Percentiles rank a stretch among this genome's conserved stretches.
These are phyloP conservation scores for Boletus huronensis DNA, from an alignment of 768 basidiomycete species.

Conservation along the genomic window DNA sequence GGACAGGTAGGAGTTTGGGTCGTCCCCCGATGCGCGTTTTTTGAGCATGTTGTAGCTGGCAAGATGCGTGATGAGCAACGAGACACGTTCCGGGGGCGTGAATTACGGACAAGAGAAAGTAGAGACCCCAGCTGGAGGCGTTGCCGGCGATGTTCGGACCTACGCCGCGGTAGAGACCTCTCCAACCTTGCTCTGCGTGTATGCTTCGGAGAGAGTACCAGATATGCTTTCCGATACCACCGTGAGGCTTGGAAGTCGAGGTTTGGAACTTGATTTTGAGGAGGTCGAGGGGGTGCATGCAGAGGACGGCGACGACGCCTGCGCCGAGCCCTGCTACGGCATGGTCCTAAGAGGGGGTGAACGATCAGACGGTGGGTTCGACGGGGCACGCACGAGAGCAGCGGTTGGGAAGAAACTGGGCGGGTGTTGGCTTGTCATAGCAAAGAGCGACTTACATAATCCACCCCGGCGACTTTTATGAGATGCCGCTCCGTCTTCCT, in stretches of 20 bases:
- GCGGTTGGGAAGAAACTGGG: conserved; percentile 43
- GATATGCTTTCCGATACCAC: conserved; percentile 68
- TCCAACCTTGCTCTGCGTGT: conserved; percentile 69
- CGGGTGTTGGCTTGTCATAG: conserved; percentile 29
- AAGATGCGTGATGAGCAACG: conserved; percentile 2
- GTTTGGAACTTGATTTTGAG: conserved; percentile 95
- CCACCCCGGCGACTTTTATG: not conserved
- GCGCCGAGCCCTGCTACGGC: conserved; percentile 91
- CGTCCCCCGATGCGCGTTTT: conserved; percentile 66
- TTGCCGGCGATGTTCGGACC: conserved; percentile 92
- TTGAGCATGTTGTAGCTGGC: conserved; percentile 91
- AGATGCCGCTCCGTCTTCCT: no score
- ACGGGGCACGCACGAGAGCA: conserved; percentile 26
- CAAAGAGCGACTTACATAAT: conserved; percentile 17
- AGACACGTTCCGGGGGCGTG: not conserved
- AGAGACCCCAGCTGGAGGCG: conserved; percentile 94
- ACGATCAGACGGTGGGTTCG: fast-evolving
- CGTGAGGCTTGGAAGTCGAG: conserved; percentile 58
- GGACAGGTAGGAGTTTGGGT: conserved; percentile 63
- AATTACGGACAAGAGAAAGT: conserved; percentile 83
- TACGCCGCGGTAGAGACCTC: conserved; percentile 87
- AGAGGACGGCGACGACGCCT: conserved; percentile 86
- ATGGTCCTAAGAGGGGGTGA: conserved; percentile 69
- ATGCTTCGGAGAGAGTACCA: conserved; percentile 74
- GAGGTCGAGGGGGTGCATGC: conserved; percentile 96